Conservation (phyloP, 768 basidiomycete species). For the Pseudohyphozyma bogoriensis region DNA sequence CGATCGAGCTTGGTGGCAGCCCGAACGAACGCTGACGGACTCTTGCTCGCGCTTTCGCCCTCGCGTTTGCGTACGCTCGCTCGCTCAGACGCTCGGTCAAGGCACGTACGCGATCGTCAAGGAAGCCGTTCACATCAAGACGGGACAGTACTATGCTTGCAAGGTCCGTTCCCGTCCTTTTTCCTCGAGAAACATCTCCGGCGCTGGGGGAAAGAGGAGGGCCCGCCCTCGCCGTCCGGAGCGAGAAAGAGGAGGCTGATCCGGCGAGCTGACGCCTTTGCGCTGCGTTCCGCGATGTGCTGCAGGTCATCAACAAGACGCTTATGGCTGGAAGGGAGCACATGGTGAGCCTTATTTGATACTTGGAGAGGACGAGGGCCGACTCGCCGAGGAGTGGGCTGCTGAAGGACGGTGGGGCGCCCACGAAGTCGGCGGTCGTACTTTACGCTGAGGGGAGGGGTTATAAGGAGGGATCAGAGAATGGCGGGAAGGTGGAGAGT, state of each 20-base stretch:
- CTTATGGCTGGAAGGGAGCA: constrained; percentile 95
- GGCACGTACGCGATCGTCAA: constrained; percentile 31
- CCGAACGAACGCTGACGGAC: neutral
- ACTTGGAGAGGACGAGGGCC: neutral
- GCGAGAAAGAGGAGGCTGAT: neutral
- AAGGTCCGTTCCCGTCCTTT: constrained; percentile 44
- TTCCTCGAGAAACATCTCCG: neutral
- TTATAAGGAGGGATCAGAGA: too few relatives aligned
- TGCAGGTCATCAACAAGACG: constrained; percentile 87
- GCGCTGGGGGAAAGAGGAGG: neutral
- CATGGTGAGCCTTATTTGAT: constrained; percentile 55
- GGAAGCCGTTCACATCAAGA: constrained; percentile 28
- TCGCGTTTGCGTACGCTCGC: too few relatives aligned
- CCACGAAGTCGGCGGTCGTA: too few relatives aligned
- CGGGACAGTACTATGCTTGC: constrained; percentile 77
- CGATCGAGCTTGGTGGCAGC: neutral
- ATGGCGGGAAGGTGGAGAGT: too few relatives aligned
- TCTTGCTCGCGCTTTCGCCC: neutral
- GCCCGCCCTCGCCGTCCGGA: neutral
- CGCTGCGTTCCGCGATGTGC: neutral
- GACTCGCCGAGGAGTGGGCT: too few relatives aligned
- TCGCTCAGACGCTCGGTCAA: constrained; percentile 24
- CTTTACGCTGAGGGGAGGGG: too few relatives aligned
- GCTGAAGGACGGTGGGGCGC: too few relatives aligned
- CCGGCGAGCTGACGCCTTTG: neutral